Conservation (phyloP, 2,329 filamentous ascomycete genomes). For the Myriosclerotinia curreyana region DNA sequence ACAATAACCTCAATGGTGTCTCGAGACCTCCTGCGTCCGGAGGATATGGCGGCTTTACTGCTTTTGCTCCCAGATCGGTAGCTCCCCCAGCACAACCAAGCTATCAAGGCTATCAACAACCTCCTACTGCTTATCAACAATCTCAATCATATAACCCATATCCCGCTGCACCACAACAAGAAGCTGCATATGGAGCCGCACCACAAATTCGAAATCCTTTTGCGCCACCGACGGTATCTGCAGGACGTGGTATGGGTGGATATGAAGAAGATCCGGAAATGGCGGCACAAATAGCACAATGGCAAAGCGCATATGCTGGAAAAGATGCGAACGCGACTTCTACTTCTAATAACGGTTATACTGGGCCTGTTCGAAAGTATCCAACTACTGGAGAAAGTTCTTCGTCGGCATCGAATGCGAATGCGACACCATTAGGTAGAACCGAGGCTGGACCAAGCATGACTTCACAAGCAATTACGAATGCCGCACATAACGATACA, state of each 20-base stretch:
- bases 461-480: conserved; percentile 65
- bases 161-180: conserved; percentile 28
- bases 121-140: conserved; percentile 32
- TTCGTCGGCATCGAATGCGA: conserved; percentile 46
- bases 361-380: conserved; percentile 38
- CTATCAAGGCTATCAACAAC: conserved; percentile 35
- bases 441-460: conserved; percentile 59
- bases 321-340: conserved; percentile 50
- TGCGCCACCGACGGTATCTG: conserved; percentile 55
- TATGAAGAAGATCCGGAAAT: conserved; percentile 69
- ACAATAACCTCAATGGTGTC: conserved; percentile 28
- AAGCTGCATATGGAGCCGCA: conserved; percentile 48
- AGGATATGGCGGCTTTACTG: conserved; percentile 46
- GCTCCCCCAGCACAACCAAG: conserved; percentile 40
- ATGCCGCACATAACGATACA: conserved; percentile 47
- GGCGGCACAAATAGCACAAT: conserved; percentile 89
- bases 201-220: conserved; percentile 82
- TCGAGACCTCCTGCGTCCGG: conserved; percentile 27
- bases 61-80: conserved; percentile 60
- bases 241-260: conserved; percentile 39
- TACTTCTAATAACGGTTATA: conserved; percentile 37
- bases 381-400: conserved; percentile 44
- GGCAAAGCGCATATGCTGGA: conserved; percentile 83
- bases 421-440: conserved; percentile 44
- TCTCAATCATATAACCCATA: conserved; percentile 31